phyloP scores from a whole-genome alignment of 2,329 filamentous ascomycete species.

The Curvularia sp. region DNA sequence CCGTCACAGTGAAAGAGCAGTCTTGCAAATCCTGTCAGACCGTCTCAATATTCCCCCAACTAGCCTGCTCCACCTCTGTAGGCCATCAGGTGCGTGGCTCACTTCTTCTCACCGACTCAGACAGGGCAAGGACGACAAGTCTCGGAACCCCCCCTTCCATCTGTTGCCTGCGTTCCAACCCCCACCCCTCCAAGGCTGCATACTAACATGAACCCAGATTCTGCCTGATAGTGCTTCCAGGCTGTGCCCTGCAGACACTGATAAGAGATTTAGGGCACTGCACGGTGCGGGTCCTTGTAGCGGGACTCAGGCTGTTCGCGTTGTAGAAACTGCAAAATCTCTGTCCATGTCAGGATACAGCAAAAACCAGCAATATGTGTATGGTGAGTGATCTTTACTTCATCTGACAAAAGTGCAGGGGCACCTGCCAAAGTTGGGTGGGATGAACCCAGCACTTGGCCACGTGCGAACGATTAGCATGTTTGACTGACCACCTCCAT shows the following conservation, averaged over 20 bases:
- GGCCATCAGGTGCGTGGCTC: slow-evolving; percentile 48
- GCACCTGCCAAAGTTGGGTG: slow-evolving; percentile 49
- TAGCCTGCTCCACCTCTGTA: slow-evolving; percentile 45
- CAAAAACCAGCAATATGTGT: slow-evolving; percentile 78
- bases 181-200: slow-evolving; percentile 35
- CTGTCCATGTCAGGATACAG: slow-evolving; percentile 83
- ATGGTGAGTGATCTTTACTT: slow-evolving; percentile 70
- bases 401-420: slow-evolving; percentile 50
- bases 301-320: slow-evolving; percentile 61
- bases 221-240: slow-evolving; percentile 46
- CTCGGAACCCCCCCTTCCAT: slow-evolving; percentile 15
- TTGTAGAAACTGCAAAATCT: slow-evolving; percentile 53
- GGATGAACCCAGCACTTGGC: slow-evolving; percentile 45
- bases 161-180: slow-evolving; percentile 42
- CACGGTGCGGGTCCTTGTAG: slow-evolving; percentile 43
- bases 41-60: slow-evolving; percentile 42
- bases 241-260: slow-evolving; percentile 40
- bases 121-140: slow-evolving; percentile 24
- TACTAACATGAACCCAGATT: slow-evolving; percentile 33
- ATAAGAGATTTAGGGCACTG: slow-evolving; percentile 37
- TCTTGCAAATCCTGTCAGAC: slow-evolving; percentile 16
- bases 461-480: slow-evolving; percentile 48
- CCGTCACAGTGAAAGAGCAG: slow-evolving; percentile 19
- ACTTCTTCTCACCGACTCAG: slow-evolving; percentile 21
- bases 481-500: slow-evolving; percentile 56